Conservation (phyloP, 2,329 filamentous ascomycete species). For the Macrophomina pseudophaseolina region DNA sequence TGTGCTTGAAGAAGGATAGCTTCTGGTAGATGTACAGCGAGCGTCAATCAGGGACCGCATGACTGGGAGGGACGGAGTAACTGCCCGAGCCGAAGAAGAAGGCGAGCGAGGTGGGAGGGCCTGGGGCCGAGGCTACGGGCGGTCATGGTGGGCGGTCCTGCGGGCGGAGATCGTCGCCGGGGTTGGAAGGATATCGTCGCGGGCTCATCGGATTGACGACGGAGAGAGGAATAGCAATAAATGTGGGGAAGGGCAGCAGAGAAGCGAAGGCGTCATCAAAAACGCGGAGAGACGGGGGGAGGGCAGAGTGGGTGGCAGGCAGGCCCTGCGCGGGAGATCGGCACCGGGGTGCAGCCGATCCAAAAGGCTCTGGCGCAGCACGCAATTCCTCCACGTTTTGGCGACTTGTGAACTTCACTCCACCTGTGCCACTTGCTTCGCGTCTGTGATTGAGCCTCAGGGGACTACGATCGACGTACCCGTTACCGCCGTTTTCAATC, state of each 20-base stretch:
- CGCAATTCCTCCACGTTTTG: background rate
- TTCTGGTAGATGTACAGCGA: slow-evolving; percentile 6
- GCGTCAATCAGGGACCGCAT: slow-evolving; percentile 20
- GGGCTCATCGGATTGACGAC: background rate
- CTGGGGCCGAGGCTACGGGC: background rate
- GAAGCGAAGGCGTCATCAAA: background rate
- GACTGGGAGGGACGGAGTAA: background rate
- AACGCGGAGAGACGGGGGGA: background rate
- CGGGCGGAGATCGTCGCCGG: background rate
- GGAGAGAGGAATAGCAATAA: background rate
- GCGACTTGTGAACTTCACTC: slow-evolving; percentile 4
- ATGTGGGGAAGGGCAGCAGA: background rate
- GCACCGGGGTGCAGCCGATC: slow-evolving; percentile 8
- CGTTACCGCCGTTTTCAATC: slow-evolving; percentile 15
- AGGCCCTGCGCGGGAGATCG: slow-evolving; percentile 12
- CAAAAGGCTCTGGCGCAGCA: slow-evolving; percentile 8
- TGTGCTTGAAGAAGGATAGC: slow-evolving; percentile 16
- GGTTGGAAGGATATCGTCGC: background rate
- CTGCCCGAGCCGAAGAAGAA: slow-evolving; percentile 10
- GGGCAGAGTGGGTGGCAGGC: background rate
- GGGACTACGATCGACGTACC: background rate
- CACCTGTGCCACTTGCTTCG: background rate
- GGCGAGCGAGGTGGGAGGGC: slow-evolving; percentile 8
- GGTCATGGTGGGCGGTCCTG: background rate
- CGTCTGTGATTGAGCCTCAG: background rate